A percentile compares a stretch with the other conserved stretches of the same genome.
Conservation (phyloP, 2,329 filamentous ascomycete genomes). For the Rugonectria rugulosa region DNA sequence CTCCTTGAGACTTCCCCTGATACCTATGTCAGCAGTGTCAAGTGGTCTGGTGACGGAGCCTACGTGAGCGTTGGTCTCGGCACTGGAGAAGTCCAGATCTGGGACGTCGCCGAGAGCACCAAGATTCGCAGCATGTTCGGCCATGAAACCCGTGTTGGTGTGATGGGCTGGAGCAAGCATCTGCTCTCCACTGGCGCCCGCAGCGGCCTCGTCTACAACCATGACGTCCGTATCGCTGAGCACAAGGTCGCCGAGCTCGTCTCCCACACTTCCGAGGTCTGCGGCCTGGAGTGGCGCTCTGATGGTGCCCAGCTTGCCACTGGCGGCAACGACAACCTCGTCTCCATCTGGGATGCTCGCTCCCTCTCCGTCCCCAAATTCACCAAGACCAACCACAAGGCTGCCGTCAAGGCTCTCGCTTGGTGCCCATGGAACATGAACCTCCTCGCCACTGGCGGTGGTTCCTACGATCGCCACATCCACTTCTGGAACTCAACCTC, state of each 20-base stretch:
- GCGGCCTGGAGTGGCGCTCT: conserved; percentile 95
- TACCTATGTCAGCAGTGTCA: conserved; percentile 97
- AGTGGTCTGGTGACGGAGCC: conserved; percentile 97
- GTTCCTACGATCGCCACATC: conserved; percentile 96
- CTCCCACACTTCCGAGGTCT: conserved; percentile 97
- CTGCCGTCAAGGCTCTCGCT: conserved; percentile 95
- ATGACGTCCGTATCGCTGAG: conserved; percentile 95
- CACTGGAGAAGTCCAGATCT: conserved; percentile 97
- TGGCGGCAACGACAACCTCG: conserved; percentile 97
- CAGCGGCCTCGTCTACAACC: conserved; percentile 96
- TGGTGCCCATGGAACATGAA: conserved; percentile 99
- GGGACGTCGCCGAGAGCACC: conserved; percentile 93
- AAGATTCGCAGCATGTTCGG: conserved; percentile 99
- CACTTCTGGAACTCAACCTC: conserved; percentile 99
- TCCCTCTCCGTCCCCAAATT: conserved; percentile 95
- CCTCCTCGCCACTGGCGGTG: conserved; percentile 93
- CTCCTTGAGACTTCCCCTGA: conserved; percentile 88
- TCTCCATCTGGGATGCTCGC: conserved; percentile 98
- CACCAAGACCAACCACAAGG: conserved; percentile 99
- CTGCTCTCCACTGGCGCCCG: conserved; percentile 93
- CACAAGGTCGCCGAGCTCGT: conserved; percentile 98
- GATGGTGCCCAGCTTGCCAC: conserved; percentile 97
- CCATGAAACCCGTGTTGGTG: conserved; percentile 93
- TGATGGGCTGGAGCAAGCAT: conserved; percentile 99
- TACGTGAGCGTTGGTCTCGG: conserved; percentile 96